Evolutionary conservation across 2,329 filamentous ascomycete species (phyloP), one percentile per base, ranked within the genome.

Genomic region (Pseudogymnoascus sp.): DNA sequence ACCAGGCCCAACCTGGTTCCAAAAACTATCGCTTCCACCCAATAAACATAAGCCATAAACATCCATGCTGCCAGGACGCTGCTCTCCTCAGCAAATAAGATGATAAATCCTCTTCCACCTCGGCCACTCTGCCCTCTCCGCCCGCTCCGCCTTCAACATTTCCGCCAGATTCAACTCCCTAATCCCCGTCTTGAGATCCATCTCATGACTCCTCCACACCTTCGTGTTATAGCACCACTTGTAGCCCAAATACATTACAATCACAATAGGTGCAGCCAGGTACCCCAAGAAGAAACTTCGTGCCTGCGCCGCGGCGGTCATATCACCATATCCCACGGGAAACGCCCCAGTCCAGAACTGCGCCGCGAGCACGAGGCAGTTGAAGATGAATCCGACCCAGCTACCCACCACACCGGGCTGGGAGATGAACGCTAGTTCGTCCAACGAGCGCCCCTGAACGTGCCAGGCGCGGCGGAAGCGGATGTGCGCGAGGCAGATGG

Each of bases 261-360:
- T 67, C 25, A 90, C 82, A 66, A 90, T 84, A 12, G 89, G 88
- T 1, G 84, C 84, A 4, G 87, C 87, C 65, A 90, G 79, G 72
- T 87, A 91, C 64, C 83, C 80, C 63, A 87, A 76, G 74, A 96
- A 96, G 75, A 93, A 95, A 66, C 79, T 85, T 65, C 83, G 73
- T 0, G 83, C 82, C 40, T 85, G 77, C 6, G 79, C 72, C 1
- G 69, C 45, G 4, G 76, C 65, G 0, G 77, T 77, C 73, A 78
- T 77, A 0, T 74, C 61, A 4, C 70, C 69, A 70, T 82, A 87
- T 25, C 78, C 82, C 58, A 93, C 81, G 3, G 92, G 92, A 71
- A 86, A 92, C 3, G 89, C 86, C 29, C 89, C 90, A 59, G 89
- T 87, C 89, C 91, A 97, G 77, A 96, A 93, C 73, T 97, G 92